A percentile compares a stretch with the other conserved stretches of the same genome.
Evolutionary conservation across 2,329 filamentous ascomycete genomes (phyloP).

Genomic region (Colletotrichum cereale): DNA sequence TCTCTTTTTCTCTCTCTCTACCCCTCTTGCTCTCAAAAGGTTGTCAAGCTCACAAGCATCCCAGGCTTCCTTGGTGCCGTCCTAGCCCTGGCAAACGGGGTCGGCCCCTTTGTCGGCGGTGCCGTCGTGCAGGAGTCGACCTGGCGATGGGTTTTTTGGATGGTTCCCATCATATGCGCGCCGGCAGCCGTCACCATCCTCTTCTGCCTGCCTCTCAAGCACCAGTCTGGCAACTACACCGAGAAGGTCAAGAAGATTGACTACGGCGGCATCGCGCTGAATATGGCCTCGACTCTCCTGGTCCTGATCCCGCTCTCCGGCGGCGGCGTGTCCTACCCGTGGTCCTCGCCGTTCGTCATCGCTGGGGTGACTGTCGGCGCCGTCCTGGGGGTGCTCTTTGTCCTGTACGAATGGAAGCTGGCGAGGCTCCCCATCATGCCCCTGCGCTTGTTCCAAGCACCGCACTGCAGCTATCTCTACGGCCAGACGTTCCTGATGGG

Average conservation of each 20-base stretch:
- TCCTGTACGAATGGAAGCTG: conserved; percentile 47
- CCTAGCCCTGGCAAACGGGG: conserved; percentile 52
- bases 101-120: conserved; percentile 52
- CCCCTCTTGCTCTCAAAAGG: not conserved
- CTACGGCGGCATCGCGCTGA: conserved; percentile 46
- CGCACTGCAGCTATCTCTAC: conserved; percentile 42
- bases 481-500: conserved; percentile 47
- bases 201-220: conserved; percentile 46
- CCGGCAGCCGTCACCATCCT: conserved; percentile 44
- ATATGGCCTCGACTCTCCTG: conserved; percentile 45
- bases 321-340: conserved; percentile 46
- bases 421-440: conserved; percentile 47
- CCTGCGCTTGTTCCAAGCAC: conserved; percentile 43
- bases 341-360: conserved; percentile 46
- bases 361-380: conserved; percentile 42
- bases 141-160: conserved; percentile 50
- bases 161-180: conserved; percentile 44
- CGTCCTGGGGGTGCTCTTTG: conserved; percentile 43
- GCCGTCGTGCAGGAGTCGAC: conserved; percentile 45
- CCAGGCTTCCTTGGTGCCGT: conserved; percentile 45
- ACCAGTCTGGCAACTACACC: conserved; percentile 44
- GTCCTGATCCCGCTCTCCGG: conserved; percentile 47
- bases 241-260: conserved; percentile 47
- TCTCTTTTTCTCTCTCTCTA: too few species aligned
- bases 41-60: conserved; percentile 24